phyloP scores from a whole-genome alignment of 208 protist species.

The Acanthamoeba royreba region DNA sequence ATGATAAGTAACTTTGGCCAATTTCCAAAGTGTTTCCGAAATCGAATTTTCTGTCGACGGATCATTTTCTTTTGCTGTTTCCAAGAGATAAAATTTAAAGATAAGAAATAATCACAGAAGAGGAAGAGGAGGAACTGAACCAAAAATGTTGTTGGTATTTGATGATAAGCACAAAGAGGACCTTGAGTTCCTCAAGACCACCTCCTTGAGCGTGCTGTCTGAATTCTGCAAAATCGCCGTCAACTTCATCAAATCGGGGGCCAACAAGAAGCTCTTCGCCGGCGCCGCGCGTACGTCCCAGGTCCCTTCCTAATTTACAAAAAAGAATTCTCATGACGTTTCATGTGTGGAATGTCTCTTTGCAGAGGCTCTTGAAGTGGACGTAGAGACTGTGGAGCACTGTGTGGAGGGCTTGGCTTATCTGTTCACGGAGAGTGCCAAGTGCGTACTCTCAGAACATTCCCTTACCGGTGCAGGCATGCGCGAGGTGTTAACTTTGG shows the following conservation, averaged over 20 bases:
- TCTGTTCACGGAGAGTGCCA: slow-evolving; percentile 14
- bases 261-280: slow-evolving; percentile 42
- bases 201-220: not conserved
- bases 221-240: slow-evolving; percentile 53
- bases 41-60: no score
- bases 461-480: no score
- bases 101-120: not conserved
- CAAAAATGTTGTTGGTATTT: slow-evolving; percentile 28
- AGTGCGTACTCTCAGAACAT: not conserved
- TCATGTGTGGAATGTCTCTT: not conserved
- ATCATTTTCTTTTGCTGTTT: no score
- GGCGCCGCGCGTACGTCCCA: not conserved
- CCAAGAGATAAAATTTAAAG: not conserved
- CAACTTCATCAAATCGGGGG: slow-evolving; percentile 33
- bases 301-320: not conserved
- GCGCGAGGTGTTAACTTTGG: no score
- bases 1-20: no score
- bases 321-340: not conserved
- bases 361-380: not conserved
- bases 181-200: slow-evolving; percentile 15
- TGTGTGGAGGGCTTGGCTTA: slow-evolving; percentile 25
- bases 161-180: slow-evolving; percentile 52
- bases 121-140: not conserved
- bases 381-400: slow-evolving; percentile 20
- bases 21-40: no score